Evolutionary conservation across 106 monocot genomes (phyloP), one percentile per base, ranked within the genome.

Genomic region (Dendrobium officinale): DNA sequence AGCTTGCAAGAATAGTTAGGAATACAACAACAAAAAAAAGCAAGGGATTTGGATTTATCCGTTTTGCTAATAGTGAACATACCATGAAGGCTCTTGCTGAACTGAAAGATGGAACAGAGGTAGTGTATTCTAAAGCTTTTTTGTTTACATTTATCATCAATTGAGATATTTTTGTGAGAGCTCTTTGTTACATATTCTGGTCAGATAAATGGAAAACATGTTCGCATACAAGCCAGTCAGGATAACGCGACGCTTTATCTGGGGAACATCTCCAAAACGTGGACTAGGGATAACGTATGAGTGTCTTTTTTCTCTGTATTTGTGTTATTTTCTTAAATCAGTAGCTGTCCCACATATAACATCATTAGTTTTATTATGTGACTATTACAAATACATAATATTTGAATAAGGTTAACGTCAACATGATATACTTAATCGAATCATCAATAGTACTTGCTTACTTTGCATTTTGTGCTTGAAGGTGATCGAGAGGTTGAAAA

Each of bases 41-140:
- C 79, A 91, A 88, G 78, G 91, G 91, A 2, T 88, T 85, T 89
- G 94, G 85, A 44, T 94, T 94, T 81, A 51, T 91, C 66, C 83
- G 84, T 15, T 94, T 85, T 83, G 74, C 83, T 66, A 75, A 55
- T 80, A 22, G 72, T 33, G 88, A 88, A 48, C 72, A 90, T 73
- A 77, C 89, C 47, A 80, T 73, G 66, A 91, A 86, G 81, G 89
- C 88, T 86, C 86, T 94, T 78, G 42, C 75, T 55, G 89, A 86
- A 59, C 49, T 94, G 68, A 94, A 94, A 81, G 88, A 89, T 80
- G 91, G 91, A 47, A 73, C 80, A 37, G 91, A 91, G 94, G 94
- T 94, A 84, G 85, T 92, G 81, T 31, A 61, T 24, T 41, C 20
- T 81, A 42, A 74, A 19, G 13, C 19, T 82, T 44, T 29, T 45